These are phyloP conservation scores for Penicillium italicum DNA, from an alignment of 2,329 filamentous ascomycete species.

Conservation along the genomic window DNA sequence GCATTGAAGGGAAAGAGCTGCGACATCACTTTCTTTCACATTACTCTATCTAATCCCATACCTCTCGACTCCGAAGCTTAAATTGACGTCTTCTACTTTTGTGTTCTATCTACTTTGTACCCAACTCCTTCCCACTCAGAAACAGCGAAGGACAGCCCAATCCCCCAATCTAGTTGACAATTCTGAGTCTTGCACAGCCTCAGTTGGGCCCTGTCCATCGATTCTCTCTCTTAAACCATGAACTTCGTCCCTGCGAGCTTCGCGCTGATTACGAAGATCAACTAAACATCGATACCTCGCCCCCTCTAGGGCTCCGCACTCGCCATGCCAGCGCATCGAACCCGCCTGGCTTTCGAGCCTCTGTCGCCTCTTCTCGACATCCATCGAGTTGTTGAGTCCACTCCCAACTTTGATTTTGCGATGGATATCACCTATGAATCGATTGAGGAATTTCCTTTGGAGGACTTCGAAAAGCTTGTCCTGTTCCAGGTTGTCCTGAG, in stretches of 20 bases:
- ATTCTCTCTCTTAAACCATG: not conserved
- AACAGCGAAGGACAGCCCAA: not conserved
- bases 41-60: not conserved
- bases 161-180: not conserved
- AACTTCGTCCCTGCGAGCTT: not conserved
- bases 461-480: conserved; percentile 82
- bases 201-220: not conserved
- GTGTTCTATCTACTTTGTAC: not conserved
- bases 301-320: not conserved
- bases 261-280: not conserved
- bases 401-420: conserved; percentile 82
- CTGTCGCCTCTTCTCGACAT: conserved; percentile 84
- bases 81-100: not conserved
- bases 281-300: not conserved
- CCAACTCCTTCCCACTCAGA: not conserved
- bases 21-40: not conserved
- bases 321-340: conserved; percentile 71
- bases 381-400: conserved; percentile 67
- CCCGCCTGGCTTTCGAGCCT: conserved; percentile 86
- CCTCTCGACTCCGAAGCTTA: not conserved
- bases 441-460: conserved; percentile 70
- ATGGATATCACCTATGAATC: conserved; percentile 73
- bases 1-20: not conserved
- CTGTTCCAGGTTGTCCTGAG: conserved; percentile 76
- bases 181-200: not conserved